These are phyloP conservation scores for Aegilops speltoides DNA, from an alignment of 176 grass and related monocot species.

Conservation along the genomic window DNA sequence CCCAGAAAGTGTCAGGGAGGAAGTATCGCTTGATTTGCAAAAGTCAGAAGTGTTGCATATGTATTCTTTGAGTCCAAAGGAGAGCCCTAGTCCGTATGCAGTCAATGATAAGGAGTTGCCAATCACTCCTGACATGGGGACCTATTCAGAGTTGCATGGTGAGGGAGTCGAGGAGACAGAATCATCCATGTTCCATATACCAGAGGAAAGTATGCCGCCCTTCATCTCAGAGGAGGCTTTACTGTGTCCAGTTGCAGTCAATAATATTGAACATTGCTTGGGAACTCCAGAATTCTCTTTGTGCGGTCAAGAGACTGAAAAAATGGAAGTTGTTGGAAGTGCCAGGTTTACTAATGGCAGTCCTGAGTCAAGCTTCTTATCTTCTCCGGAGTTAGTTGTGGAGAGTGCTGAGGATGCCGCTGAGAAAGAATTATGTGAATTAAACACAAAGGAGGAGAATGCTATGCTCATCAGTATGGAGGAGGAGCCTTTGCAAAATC, in stretches of 20 bases:
- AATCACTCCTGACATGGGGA: constrained; percentile 5
- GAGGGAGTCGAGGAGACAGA: neutral
- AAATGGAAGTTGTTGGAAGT: neutral
- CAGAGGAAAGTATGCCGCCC: neutral
- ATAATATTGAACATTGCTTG: neutral
- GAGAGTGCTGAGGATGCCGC: neutral
- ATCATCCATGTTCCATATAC: neutral
- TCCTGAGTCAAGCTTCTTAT: constrained; percentile 10
- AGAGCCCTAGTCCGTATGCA: neutral
- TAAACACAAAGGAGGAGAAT: neutral
- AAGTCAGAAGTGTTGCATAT: neutral
- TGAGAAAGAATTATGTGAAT: constrained; percentile 7
- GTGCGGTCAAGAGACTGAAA: neutral
- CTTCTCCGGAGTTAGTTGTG: constrained; percentile 11
- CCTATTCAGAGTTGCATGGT: neutral
- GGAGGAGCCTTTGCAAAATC: neutral
- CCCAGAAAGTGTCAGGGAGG: neutral
- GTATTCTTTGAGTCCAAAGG: neutral
- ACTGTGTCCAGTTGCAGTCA: neutral
- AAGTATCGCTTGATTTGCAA: neutral
- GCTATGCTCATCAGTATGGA: neutral
- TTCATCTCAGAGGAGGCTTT: neutral
- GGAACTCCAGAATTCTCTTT: neutral
- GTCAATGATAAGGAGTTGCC: neutral
- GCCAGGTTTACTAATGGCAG: neutral